These are phyloP conservation scores for Guadua angustifolia DNA, from an alignment of 176 grass and related monocot genomes.

Conservation along the genomic window DNA sequence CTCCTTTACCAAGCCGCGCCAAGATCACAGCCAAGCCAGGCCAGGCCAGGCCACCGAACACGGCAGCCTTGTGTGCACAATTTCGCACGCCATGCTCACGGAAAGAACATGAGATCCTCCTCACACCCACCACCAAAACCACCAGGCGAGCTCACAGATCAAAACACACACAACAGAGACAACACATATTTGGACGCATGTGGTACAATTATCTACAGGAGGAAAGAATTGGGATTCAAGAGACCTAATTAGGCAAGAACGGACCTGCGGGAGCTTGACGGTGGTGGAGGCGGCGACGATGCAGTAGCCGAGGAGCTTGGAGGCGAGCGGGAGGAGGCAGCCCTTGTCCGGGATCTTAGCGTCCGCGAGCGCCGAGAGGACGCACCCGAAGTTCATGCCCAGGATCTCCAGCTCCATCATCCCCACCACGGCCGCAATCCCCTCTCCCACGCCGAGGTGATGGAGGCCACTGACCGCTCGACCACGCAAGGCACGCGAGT, in stretches of 20 bases:
- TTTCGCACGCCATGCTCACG: conserved; percentile 41
- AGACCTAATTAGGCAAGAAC: neutral
- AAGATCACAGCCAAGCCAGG: conserved; percentile 1
- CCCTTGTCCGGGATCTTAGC: conserved; percentile 72
- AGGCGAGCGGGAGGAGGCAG: conserved; percentile 84
- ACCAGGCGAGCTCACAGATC: conserved; percentile 36
- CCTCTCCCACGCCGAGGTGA: neutral
- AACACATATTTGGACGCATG: neutral
- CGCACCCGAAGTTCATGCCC: conserved; percentile 88
- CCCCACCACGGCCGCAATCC: conserved; percentile 47
- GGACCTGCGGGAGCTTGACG: conserved; percentile 93
- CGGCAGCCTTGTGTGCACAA: conserved; percentile 14
- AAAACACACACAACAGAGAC: neutral
- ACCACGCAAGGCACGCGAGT: neutral
- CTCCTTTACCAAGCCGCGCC: conserved; percentile 7
- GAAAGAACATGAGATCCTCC: conserved; percentile 16
- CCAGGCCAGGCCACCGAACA: neutral
- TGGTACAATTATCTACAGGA: neutral
- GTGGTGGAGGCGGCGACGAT: conserved; percentile 97
- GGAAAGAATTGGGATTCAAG: neutral
- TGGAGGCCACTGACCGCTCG: neutral
- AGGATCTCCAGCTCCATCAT: conserved; percentile 89
- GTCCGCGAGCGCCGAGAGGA: conserved; percentile 59
- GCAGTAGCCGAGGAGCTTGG: conserved; percentile 91
- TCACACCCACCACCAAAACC: neutral